Percentiles rank a stretch among this genome's conserved stretches.
These are phyloP conservation scores for Cystofilobasidium bisporidii DNA, from an alignment of 768 basidiomycete genomes.

Conservation along the genomic window DNA sequence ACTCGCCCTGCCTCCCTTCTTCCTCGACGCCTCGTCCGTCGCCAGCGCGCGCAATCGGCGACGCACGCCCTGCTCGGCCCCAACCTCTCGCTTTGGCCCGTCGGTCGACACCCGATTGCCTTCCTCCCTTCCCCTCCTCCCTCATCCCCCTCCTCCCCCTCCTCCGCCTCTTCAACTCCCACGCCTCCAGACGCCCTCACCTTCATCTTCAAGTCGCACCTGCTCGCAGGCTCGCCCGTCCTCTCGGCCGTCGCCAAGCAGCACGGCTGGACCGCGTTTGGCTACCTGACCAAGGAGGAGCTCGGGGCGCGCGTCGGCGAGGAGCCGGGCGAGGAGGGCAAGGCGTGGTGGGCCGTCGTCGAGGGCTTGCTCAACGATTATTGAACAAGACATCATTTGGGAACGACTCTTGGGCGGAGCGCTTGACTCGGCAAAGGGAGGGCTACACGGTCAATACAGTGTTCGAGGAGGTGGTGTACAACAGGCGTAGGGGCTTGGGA, in stretches of 20 bases:
- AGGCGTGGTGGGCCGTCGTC: conserved; percentile 19
- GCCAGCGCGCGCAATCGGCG: conserved; percentile 1
- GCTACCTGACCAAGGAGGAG: conserved; percentile 91
- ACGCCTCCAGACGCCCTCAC: conserved; percentile 45
- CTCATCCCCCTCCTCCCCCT: conserved; percentile 4
- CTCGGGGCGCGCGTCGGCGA: conserved; percentile 52
- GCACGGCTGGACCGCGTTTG: conserved; percentile 60
- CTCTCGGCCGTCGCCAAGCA: conserved; percentile 42
- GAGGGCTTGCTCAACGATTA: conserved; percentile 18
- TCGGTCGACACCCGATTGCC: conserved; percentile 25
- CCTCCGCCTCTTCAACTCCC: too few species aligned
- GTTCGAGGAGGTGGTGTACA: too few species aligned
- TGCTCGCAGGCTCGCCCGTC: conserved; percentile 73
- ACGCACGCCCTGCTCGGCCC: conserved; percentile 23
- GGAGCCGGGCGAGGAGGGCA: background rate
- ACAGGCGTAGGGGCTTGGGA: too few species aligned
- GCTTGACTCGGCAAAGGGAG: too few species aligned
- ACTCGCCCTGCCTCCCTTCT: too few species aligned
- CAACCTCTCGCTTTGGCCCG: conserved; percentile 28
- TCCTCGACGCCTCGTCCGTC: too few species aligned
- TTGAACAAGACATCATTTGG: background rate
- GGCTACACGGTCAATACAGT: too few species aligned
- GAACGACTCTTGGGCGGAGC: too few species aligned
- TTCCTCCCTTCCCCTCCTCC: conserved; percentile 7
- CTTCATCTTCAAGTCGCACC: conserved; percentile 91